Evolutionary conservation across 148 eudicot genomes (phyloP).

Genomic region (Fagopyrum esculentum): DNA sequence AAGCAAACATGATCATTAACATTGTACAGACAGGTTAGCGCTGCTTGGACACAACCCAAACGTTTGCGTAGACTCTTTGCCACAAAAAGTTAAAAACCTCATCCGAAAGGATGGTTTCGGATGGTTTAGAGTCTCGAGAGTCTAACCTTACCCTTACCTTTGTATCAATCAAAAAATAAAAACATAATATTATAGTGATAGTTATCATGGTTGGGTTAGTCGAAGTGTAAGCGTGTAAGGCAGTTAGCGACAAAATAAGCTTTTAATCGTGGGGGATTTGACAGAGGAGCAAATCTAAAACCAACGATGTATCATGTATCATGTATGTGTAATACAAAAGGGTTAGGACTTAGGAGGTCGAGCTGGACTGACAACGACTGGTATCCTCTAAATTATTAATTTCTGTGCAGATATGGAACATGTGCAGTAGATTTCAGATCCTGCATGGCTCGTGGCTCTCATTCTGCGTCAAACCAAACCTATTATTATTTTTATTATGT

Average conservation of each 20-base stretch:
- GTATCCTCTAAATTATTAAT: not conserved
- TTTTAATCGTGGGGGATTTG: not conserved
- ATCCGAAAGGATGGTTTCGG: too few relatives aligned
- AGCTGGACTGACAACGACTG: not conserved
- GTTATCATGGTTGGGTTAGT: too few relatives aligned
- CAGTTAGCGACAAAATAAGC: not conserved
- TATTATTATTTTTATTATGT: too few relatives aligned
- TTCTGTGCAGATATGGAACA: not conserved
- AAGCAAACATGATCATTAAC: too few relatives aligned
- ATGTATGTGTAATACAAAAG: not conserved
- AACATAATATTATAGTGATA: too few relatives aligned
- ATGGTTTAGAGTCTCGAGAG: too few relatives aligned
- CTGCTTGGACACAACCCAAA: too few relatives aligned
- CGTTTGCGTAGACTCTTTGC: too few relatives aligned
- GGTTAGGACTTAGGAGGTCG: not conserved
- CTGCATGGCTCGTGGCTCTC: not conserved
- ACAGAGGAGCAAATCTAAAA: not conserved
- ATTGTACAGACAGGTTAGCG: too few relatives aligned
- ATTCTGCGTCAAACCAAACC: not conserved
- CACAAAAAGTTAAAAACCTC: too few relatives aligned
- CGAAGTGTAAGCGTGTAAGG: not conserved
- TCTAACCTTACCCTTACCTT: too few relatives aligned
- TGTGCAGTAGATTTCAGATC: slow-evolving; percentile 2
- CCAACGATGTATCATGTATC: not conserved
- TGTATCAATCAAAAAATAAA: too few relatives aligned